Evolutionary conservation across 2,329 filamentous ascomycete genomes (phyloP).

Genomic region (Didymella pomorum): DNA sequence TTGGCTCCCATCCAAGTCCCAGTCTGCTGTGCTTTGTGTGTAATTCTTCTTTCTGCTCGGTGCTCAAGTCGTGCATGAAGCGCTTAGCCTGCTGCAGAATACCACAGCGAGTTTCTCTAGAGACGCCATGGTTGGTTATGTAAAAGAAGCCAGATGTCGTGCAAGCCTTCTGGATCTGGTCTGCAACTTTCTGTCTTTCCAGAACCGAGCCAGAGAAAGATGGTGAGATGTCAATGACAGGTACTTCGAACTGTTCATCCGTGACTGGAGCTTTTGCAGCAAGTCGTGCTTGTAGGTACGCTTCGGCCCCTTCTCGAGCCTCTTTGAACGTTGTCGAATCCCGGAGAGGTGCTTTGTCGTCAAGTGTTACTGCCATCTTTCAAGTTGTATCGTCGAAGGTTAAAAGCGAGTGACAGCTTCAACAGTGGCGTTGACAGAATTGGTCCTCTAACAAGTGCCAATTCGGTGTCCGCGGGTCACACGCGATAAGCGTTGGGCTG

Average conservation of each 20-base stretch:
- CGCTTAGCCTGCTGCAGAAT: conserved; percentile 51
- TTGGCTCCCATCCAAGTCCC: conserved; percentile 54
- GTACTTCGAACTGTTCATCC: conserved; percentile 45
- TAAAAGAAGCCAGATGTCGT: conserved; percentile 55
- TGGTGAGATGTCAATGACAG: conserved; percentile 49
- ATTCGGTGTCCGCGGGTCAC: not conserved
- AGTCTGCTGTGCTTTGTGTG: conserved; percentile 52
- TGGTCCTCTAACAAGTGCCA: not conserved
- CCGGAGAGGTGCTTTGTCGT: not conserved
- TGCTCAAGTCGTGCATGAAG: conserved; percentile 46
- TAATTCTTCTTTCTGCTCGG: conserved; percentile 49
- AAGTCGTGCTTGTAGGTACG: conserved; percentile 49
- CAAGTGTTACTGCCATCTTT: conserved; percentile 12
- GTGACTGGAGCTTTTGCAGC: conserved; percentile 20
- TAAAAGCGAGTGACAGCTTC: not conserved
- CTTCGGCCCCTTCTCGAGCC: conserved; percentile 45
- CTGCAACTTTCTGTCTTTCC: conserved; percentile 49
- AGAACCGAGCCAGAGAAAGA: conserved; percentile 47
- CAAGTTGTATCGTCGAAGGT: not conserved
- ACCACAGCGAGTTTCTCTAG: conserved; percentile 33
- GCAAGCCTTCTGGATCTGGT: conserved; percentile 51
- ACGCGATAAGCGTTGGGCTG: conserved; percentile 11
- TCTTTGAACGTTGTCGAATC: conserved; percentile 37
- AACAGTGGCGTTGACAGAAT: not conserved
- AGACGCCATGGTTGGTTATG: conserved; percentile 50